Evolutionary conservation across 2,329 filamentous ascomycete genomes (phyloP).

Genomic region (Clonostachys rhizophaga): DNA sequence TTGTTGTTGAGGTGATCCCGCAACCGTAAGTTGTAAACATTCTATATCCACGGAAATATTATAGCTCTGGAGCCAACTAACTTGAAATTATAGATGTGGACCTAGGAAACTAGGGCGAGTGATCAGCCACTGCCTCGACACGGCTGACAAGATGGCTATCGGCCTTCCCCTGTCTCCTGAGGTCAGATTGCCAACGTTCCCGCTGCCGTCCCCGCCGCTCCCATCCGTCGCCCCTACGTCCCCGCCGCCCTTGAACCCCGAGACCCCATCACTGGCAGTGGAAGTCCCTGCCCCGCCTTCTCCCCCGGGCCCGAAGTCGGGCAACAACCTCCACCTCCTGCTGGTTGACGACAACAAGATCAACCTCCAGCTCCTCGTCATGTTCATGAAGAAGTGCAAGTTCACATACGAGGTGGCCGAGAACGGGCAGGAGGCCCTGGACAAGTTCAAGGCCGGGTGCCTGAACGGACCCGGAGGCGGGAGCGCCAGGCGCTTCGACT

Average conservation of each 20-base stretch:
- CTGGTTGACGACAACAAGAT: conserved; percentile 37
- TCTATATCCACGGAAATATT: too few relatives aligned
- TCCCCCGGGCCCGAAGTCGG: neutral
- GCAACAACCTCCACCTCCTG: conserved; percentile 6
- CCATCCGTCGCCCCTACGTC: too few relatives aligned
- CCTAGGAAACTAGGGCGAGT: conserved; percentile 20
- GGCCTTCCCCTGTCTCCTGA: too few relatives aligned
- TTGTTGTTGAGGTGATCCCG: conserved; percentile 18
- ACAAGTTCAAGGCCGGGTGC: conserved; percentile 26
- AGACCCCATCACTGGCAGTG: neutral
- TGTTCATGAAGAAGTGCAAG: conserved; percentile 34
- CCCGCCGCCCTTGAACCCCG: neutral
- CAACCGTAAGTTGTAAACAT: conserved; percentile 16
- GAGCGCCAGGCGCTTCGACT: conserved; percentile 16
- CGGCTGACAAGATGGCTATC: too few relatives aligned
- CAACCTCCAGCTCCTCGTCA: conserved; percentile 33
- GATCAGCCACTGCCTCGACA: conserved; percentile 12
- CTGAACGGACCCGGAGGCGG: neutral
- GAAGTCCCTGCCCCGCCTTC: neutral
- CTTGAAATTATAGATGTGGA: conserved; percentile 9
- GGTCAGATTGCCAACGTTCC: too few relatives aligned
- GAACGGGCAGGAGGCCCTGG: conserved; percentile 41
- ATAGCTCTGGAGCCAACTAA: too few relatives aligned
- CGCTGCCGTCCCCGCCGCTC: too few relatives aligned
- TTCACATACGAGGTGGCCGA: conserved; percentile 32